phyloP scores from a whole-genome alignment of 2,329 filamentous ascomycete species.

The Colletotrichum orchidophilum region DNA sequence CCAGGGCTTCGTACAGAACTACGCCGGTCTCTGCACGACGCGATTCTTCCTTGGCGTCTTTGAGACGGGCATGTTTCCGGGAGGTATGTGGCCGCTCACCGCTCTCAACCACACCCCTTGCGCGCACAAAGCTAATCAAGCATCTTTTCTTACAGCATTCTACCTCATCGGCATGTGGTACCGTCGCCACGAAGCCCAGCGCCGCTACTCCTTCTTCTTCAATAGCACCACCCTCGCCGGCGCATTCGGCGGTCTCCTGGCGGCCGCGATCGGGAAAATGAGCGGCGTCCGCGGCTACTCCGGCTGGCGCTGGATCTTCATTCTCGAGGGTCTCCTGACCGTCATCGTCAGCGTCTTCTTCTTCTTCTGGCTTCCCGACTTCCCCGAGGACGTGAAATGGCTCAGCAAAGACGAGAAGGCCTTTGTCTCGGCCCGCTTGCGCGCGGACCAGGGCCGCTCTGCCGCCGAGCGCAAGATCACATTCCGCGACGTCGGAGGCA shows the following conservation, averaged over 20 bases:
- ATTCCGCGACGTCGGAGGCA: constrained; percentile 64
- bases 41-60: constrained; percentile 87
- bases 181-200: constrained; percentile 85
- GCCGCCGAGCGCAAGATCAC: constrained; percentile 71
- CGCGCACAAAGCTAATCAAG: not conserved
- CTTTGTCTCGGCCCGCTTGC: constrained; percentile 73
- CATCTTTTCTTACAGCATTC: constrained; percentile 49
- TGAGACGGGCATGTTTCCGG: constrained; percentile 73
- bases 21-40: constrained; percentile 78
- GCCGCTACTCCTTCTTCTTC: constrained; percentile 95
- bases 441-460: constrained; percentile 73
- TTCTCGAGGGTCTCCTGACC: constrained; percentile 77
- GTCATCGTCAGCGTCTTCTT: constrained; percentile 68
- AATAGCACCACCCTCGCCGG: constrained; percentile 69
- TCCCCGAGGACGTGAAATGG: constrained; percentile 80
- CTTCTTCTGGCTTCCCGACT: constrained; percentile 77
- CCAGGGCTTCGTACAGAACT: constrained; percentile 83
- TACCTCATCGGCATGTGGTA: constrained; percentile 93
- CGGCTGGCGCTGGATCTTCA: constrained; percentile 87
- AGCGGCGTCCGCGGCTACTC: constrained; percentile 72
- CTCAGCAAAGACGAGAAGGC: constrained; percentile 73
- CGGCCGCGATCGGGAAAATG: constrained; percentile 72
- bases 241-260: constrained; percentile 38
- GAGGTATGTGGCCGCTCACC: constrained; percentile 53
- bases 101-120: not conserved